Conservation (phyloP, 1,284 basidiomycete genomes). For the Trametes sp. region DNA sequence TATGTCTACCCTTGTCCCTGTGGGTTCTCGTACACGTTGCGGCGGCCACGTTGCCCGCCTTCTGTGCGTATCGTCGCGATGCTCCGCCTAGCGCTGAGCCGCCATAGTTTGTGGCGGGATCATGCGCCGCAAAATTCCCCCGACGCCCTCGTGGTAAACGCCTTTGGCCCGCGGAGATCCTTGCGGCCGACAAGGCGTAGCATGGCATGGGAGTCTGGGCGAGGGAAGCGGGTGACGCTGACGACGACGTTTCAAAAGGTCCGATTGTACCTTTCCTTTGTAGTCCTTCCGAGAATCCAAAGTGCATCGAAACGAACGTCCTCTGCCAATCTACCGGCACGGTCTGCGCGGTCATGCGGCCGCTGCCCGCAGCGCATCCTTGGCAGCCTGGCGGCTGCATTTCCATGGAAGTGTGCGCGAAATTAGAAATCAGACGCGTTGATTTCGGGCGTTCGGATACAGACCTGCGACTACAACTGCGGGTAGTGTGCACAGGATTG, state of each 20-base stretch:
- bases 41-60: not conserved
- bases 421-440: not conserved
- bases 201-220: slow-evolving; percentile 6
- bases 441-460: not conserved
- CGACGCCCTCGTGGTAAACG: not conserved
- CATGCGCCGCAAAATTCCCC: not conserved
- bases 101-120: not conserved
- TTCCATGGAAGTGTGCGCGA: not conserved
- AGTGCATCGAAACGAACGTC: not conserved
- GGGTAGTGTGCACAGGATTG: not conserved
- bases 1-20: not conserved
- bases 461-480: not conserved
- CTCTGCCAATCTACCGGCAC: not conserved
- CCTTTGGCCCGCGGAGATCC: not conserved
- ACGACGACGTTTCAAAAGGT: not conserved
- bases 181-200: not conserved
- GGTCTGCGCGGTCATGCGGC: not conserved
- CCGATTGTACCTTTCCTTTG: slow-evolving; percentile 2
- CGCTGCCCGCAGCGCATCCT: not conserved
- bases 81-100: not conserved
- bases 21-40: no score
- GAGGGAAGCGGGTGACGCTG: not conserved
- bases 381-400: not conserved
- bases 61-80: not conserved
- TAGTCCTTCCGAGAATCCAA: not conserved